A percentile compares a stretch with the other conserved stretches of the same genome.
phyloP scores from a whole-genome alignment of 768 basidiomycete genomes.

The Pisolithus tinctorius region DNA sequence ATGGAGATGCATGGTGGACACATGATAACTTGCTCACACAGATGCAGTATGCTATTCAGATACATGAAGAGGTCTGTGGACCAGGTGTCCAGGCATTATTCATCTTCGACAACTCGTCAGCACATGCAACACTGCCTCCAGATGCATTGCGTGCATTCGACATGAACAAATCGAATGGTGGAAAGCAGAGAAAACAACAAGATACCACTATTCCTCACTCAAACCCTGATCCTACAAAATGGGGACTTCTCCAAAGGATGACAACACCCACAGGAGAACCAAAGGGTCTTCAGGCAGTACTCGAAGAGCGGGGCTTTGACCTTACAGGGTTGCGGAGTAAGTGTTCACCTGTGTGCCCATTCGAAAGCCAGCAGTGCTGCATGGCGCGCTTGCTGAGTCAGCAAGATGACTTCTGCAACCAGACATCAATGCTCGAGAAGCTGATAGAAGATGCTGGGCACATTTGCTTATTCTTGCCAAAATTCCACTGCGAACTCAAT shows the following conservation, averaged over 20 bases:
- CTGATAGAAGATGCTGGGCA: slow-evolving; percentile 8
- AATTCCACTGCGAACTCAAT: slow-evolving; percentile 34
- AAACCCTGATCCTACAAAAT: slow-evolving; percentile 7
- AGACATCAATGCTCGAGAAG: slow-evolving; percentile 17
- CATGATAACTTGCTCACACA: no score
- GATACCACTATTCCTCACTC: slow-evolving; percentile 18
- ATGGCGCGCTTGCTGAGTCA: slow-evolving; percentile 20
- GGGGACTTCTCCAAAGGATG: slow-evolving; percentile 29
- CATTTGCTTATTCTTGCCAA: slow-evolving; percentile 20
- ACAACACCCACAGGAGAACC: slow-evolving; percentile 21
- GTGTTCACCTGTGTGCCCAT: slow-evolving; percentile 23
- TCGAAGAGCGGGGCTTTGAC: slow-evolving; percentile 34
- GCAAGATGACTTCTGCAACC: slow-evolving; percentile 23
- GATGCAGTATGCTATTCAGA: no score
- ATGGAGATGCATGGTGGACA: no score
- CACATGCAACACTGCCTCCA: neutral
- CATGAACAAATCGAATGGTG: slow-evolving; percentile 20
- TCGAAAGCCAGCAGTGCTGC: slow-evolving; percentile 17
- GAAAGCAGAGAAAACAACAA: slow-evolving; percentile 14
- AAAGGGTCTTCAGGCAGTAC: slow-evolving; percentile 4
- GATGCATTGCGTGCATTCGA: slow-evolving; percentile 21
- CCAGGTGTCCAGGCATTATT: no score
- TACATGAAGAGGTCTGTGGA: no score
- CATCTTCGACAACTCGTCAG: no score
- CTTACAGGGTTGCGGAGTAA: slow-evolving; percentile 26